phyloP scores from a whole-genome alignment of 2,329 filamentous ascomycete genomes.

The Xylaria sp. region DNA sequence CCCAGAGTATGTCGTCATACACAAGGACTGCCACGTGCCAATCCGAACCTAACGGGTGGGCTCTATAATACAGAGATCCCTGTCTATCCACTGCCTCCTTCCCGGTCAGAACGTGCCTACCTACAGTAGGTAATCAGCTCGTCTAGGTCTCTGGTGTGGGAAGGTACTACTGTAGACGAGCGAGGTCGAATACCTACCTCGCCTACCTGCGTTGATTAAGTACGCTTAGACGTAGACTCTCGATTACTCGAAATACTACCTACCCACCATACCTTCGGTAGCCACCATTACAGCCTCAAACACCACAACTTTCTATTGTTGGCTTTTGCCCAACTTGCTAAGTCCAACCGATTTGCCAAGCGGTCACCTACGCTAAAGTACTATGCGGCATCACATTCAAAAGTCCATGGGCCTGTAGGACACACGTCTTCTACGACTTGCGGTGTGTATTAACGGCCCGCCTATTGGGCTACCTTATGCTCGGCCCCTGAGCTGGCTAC shows the following conservation, averaged over 20 bases:
- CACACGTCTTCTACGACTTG: not conserved
- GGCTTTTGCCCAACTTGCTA: too few relatives aligned
- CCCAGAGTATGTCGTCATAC: slow-evolving; percentile 1
- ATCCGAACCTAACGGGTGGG: not conserved
- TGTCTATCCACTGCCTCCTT: too few relatives aligned
- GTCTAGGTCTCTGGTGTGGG: too few relatives aligned
- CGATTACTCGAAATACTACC: not conserved
- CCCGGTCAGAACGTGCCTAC: too few relatives aligned
- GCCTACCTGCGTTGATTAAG: too few relatives aligned
- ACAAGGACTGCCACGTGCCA: not conserved
- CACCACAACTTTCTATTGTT: too few relatives aligned
- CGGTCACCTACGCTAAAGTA: not conserved
- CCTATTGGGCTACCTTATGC: not conserved
- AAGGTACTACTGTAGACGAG: too few relatives aligned
- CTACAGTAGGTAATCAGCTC: too few relatives aligned
- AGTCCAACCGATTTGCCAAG: not conserved
- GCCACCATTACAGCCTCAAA: not conserved
- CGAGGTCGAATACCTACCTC: too few relatives aligned
- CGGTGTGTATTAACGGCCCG: not conserved
- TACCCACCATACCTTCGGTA: not conserved
- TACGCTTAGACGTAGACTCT: too few relatives aligned
- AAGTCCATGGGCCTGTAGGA: not conserved
- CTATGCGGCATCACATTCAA: not conserved
- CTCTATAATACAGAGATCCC: not conserved
- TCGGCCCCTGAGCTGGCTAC: not conserved